These are phyloP conservation scores for Aspergillus sp. DNA, from an alignment of 2,329 filamentous ascomycete genomes.

Conservation along the genomic window DNA sequence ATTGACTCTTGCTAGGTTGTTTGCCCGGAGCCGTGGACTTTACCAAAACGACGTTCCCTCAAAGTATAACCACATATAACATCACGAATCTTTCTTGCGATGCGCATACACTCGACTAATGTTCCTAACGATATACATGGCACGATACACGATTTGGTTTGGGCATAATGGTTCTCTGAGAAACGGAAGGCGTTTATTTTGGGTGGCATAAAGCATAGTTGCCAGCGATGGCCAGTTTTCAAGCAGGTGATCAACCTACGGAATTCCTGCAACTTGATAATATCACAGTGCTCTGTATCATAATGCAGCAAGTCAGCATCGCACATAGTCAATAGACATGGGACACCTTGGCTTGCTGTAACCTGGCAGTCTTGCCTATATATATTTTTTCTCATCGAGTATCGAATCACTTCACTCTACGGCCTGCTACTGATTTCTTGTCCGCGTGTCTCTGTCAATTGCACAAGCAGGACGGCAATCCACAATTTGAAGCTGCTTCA, in stretches of 20 bases:
- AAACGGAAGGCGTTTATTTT: background rate
- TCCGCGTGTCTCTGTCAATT: no score
- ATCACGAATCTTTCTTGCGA: background rate
- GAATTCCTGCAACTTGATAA: background rate
- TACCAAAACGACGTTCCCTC: constrained; percentile 49
- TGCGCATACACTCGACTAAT: background rate
- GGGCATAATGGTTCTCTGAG: background rate
- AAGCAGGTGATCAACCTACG: background rate
- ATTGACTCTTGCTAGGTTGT: constrained; percentile 53
- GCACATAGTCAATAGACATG: background rate
- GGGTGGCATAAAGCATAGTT: background rate
- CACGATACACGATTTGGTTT: background rate
- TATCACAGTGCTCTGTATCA: background rate
- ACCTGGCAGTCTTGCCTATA: no score
- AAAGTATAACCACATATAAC: constrained; percentile 9
- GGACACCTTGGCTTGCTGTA: no score
- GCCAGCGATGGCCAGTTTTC: background rate
- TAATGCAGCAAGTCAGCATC: background rate
- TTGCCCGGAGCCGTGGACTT: constrained; percentile 68
- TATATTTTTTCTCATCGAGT: no score
- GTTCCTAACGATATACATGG: background rate
- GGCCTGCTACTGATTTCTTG: no score
- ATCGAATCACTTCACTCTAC: no score
- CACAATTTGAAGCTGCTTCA: no score
- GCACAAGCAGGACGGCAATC: no score